Conservation (phyloP, 768 basidiomycete species). For the Trametes cingulata region DNA sequence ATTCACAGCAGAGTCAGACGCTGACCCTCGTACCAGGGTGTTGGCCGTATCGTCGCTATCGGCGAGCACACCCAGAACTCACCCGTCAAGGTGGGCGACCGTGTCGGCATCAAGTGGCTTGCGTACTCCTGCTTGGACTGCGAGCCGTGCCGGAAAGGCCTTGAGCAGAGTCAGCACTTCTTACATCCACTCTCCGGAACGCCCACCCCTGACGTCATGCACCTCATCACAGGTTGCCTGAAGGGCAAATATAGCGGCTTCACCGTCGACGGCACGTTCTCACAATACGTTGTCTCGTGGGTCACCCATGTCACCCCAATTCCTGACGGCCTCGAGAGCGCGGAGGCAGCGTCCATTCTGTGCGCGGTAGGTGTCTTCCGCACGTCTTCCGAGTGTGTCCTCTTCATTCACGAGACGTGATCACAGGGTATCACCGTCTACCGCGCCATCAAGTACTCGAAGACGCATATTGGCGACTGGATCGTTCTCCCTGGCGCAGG, state of each 20-base stretch:
- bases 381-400: neutral
- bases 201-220: neutral
- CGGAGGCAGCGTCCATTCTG: constrained; percentile 71
- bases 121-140: constrained; percentile 75
- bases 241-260: constrained; percentile 66
- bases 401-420: neutral
- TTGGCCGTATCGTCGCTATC: constrained; percentile 80
- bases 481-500: constrained; percentile 78
- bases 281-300: constrained; percentile 71
- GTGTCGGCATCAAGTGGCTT: constrained; percentile 84
- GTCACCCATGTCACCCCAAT: constrained; percentile 78
- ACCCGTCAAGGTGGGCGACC: constrained; percentile 72
- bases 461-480: constrained; percentile 69
- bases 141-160: constrained; percentile 74
- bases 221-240: constrained; percentile 50
- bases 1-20: neutral
- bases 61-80: constrained; percentile 59
- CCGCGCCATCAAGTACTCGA: constrained; percentile 76
- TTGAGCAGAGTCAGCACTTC: constrained; percentile 64
- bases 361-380: constrained; percentile 56
- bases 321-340: constrained; percentile 64
- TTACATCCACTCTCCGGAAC: neutral
- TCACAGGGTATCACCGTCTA: constrained; percentile 80
- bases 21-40: constrained; percentile 56
- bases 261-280: constrained; percentile 77